phyloP scores from a whole-genome alignment of 169 alveolate species.

The Amoebophrya sp. region DNA sequence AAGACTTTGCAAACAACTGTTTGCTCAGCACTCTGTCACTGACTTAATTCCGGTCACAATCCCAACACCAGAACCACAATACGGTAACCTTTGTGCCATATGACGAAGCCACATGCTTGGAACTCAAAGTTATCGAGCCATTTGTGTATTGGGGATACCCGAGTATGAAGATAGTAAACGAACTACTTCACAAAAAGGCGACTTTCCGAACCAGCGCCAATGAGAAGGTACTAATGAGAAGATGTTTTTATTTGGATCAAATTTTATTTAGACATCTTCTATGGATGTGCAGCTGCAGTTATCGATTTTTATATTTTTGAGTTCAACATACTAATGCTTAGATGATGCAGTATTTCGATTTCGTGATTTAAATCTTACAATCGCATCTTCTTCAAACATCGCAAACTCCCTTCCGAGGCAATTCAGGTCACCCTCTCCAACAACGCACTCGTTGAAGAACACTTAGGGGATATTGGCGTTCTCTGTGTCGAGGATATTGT shows the following conservation, averaged over 20 bases:
- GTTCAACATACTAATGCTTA: too few species aligned
- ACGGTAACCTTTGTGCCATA: neutral
- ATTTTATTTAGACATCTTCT: neutral
- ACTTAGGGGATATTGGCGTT: neutral
- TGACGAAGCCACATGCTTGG: neutral
- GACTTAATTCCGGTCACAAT: neutral
- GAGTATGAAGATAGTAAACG: neutral
- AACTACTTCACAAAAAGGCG: constrained; percentile 7
- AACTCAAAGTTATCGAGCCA: neutral
- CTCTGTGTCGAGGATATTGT: neutral
- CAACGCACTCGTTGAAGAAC: neutral
- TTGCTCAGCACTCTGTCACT: neutral
- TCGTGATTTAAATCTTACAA: too few species aligned
- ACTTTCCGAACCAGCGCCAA: neutral
- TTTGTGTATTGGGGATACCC: constrained; percentile 14
- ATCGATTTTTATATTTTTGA: too few species aligned
- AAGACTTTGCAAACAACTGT: too few species aligned
- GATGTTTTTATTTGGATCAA: neutral
- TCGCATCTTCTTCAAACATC: neutral
- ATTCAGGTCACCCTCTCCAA: neutral
- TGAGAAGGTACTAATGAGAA: neutral
- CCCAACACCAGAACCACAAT: neutral
- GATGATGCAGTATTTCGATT: too few species aligned
- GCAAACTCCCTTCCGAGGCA: too few species aligned
- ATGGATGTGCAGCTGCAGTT: too few species aligned